phyloP scores from a whole-genome alignment of 345 rosid species.

The Alliaria petiolata region DNA sequence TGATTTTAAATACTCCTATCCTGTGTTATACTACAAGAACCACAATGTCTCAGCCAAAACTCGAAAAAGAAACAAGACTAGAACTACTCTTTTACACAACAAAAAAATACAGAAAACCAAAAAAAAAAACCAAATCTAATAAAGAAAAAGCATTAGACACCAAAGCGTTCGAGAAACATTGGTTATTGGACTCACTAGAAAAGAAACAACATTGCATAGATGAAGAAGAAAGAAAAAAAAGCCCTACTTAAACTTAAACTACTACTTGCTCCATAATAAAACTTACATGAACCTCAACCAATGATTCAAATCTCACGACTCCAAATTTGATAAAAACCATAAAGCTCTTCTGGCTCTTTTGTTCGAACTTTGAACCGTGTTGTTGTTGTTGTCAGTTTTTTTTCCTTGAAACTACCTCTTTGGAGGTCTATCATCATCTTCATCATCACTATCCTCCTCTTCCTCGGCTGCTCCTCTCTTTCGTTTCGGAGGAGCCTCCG shows the following conservation, averaged over 20 bases:
- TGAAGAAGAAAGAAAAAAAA: neutral
- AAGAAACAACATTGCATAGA: slow-evolving; percentile 15
- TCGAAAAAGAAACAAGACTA: neutral
- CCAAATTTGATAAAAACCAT: neutral
- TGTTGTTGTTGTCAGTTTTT: neutral
- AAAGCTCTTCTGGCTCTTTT: neutral
- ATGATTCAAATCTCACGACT: slow-evolving; percentile 31
- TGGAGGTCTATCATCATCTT: slow-evolving; percentile 80
- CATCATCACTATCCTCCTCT: slow-evolving; percentile 61
- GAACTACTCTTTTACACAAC: neutral
- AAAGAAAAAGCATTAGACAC: slow-evolving; percentile 8
- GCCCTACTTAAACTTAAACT: slow-evolving; percentile 19
- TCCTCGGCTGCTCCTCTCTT: slow-evolving; percentile 57
- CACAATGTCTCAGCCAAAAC: neutral
- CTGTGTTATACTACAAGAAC: neutral
- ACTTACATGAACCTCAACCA: slow-evolving; percentile 33
- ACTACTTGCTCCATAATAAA: slow-evolving; percentile 22
- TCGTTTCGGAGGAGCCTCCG: slow-evolving; percentile 65
- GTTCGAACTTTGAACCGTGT: neutral
- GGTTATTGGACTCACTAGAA: slow-evolving; percentile 27
- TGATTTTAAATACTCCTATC: too few relatives aligned
- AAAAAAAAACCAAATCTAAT: neutral
- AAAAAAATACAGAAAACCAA: neutral
- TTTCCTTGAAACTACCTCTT: slow-evolving; percentile 60
- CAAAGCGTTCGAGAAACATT: slow-evolving; percentile 22